Conservation (phyloP, 257 asterid genomes). For the Scutellaria minor region DNA sequence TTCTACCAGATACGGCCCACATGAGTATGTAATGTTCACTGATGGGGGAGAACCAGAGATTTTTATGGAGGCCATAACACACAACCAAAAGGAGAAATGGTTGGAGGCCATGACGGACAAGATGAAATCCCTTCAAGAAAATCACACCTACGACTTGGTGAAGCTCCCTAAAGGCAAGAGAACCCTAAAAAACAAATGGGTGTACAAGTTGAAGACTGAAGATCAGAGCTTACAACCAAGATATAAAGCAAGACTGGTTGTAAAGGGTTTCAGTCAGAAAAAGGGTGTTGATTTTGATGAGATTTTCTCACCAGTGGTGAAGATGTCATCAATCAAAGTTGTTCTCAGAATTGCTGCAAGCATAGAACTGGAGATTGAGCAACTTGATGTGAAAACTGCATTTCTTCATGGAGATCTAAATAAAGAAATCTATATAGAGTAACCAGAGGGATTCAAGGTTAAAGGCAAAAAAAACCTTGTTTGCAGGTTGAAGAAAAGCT, state of each 20-base stretch:
- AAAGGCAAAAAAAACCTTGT: no score
- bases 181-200: background rate
- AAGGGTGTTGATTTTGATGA: background rate
- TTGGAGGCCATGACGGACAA: background rate
- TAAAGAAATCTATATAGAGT: no score
- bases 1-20: background rate
- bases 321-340: background rate
- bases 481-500: no score
- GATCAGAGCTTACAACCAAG: background rate
- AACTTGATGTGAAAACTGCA: no score
- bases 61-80: background rate
- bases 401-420: no score
- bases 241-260: background rate
- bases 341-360: no score
- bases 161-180: background rate
- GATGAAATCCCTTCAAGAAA: background rate
- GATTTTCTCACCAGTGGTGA: background rate
- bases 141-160: background rate
- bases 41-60: background rate
- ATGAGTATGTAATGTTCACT: background rate
- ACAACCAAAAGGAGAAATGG: background rate
- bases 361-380: no score
- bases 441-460: no score
- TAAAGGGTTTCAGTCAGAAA: background rate
- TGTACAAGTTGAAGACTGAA: background rate